Evolutionary conservation across 1,284 basidiomycete species (phyloP).

Genomic region (Leccinum solheimii): DNA sequence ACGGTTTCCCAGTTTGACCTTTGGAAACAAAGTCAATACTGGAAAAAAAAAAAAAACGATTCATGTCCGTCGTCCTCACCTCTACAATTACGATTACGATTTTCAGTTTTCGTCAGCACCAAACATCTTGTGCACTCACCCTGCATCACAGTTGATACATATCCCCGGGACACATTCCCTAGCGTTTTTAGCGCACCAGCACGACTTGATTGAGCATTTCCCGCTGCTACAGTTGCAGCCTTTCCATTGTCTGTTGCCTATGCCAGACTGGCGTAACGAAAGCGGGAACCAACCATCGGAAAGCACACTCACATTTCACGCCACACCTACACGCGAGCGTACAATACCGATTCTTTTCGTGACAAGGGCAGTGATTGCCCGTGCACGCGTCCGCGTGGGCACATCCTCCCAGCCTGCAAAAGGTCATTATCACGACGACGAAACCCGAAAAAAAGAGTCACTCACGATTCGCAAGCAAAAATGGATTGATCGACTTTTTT

Average conservation of each 20-base stretch:
- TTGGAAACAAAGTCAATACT: neutral
- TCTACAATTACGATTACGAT: constrained; percentile 10
- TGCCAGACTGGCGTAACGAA: neutral
- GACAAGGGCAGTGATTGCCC: constrained; percentile 36
- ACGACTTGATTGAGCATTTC: constrained; percentile 13
- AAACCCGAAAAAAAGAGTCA: neutral
- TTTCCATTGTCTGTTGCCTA: constrained; percentile 33
- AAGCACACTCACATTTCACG: constrained; percentile 33
- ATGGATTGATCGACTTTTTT: neutral
- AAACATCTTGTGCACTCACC: constrained; percentile 14
- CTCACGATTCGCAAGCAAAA: constrained; percentile 12
- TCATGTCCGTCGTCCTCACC: constrained; percentile 17
- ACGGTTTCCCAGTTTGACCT: constrained; percentile 22
- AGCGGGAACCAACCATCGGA: neutral
- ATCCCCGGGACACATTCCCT: constrained; percentile 35
- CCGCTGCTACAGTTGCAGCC: too few species aligned
- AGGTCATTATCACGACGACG: neutral
- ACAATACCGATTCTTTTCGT: constrained; percentile 35
- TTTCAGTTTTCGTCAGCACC: neutral
- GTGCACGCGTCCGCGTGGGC: constrained; percentile 42
- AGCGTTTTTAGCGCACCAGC: constrained; percentile 10
- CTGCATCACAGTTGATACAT: constrained; percentile 29
- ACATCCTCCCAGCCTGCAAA: constrained; percentile 38
- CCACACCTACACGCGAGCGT: constrained; percentile 42
- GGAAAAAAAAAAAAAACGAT: neutral